These are phyloP conservation scores for Rugiboletus extremiorientalis DNA, from an alignment of 1,284 basidiomycete species.

Conservation along the genomic window DNA sequence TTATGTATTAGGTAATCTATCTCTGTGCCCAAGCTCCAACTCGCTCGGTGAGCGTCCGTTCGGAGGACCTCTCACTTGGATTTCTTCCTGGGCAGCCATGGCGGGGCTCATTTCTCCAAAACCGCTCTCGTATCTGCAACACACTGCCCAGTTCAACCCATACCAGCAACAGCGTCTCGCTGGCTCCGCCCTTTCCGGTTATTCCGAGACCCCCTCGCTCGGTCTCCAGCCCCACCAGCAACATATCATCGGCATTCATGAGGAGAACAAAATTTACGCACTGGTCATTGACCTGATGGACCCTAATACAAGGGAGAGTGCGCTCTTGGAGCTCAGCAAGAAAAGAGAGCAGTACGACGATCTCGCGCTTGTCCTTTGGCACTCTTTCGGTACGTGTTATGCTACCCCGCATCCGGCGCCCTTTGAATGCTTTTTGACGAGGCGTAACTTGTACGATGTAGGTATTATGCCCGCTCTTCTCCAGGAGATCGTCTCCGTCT, in stretches of 20 bases:
- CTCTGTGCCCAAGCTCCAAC: background rate
- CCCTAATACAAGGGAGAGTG: slow-evolving; percentile 78
- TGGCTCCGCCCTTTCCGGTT: slow-evolving; percentile 34
- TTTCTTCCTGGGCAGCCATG: slow-evolving; percentile 42
- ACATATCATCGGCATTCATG: slow-evolving; percentile 42
- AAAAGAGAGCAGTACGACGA: slow-evolving; percentile 99
- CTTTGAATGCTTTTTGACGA: background rate
- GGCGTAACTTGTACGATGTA: slow-evolving; percentile 31
- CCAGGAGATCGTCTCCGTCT: slow-evolving; percentile 98
- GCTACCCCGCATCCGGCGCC: background rate
- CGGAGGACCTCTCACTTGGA: slow-evolving; percentile 9
- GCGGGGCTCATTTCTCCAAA: slow-evolving; percentile 59
- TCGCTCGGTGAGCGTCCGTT: background rate
- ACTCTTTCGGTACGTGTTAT: slow-evolving; percentile 85
- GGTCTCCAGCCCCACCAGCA: slow-evolving; percentile 52
- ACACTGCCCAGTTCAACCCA: slow-evolving; percentile 49
- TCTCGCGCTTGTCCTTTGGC: slow-evolving; percentile 96
- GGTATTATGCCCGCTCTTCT: slow-evolving; percentile 98
- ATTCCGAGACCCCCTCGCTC: slow-evolving; percentile 53
- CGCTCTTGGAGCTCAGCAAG: slow-evolving; percentile 95
- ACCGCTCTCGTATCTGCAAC: slow-evolving; percentile 62
- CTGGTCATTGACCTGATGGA: slow-evolving; percentile 84
- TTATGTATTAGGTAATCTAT: slow-evolving; percentile 28
- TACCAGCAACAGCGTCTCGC: slow-evolving; percentile 44
- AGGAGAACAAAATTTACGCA: slow-evolving; percentile 81